Percentiles rank a stretch among this genome's conserved stretches.
Conservation (phyloP, 2,329 filamentous ascomycete species). For the Aspergillus sclerotialis region DNA sequence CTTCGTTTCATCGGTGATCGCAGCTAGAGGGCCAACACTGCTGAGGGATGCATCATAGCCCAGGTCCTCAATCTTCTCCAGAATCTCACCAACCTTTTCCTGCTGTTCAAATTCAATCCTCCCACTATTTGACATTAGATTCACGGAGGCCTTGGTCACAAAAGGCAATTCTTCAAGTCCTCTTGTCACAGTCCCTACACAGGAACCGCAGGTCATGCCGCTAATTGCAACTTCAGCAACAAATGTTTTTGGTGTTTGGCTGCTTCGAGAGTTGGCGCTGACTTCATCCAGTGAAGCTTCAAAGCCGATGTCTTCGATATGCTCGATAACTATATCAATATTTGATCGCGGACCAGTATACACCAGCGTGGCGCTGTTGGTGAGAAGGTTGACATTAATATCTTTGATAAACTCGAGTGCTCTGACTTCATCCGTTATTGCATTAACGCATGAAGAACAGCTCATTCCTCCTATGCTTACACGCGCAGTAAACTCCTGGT, state of each 20-base stretch:
- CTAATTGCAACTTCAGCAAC: constrained; percentile 44
- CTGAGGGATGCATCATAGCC: constrained; percentile 61
- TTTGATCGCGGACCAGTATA: constrained; percentile 45
- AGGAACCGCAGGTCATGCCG: constrained; percentile 55
- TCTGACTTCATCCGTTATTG: constrained; percentile 54
- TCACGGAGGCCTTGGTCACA: constrained; percentile 43
- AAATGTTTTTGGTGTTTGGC: constrained; percentile 12
- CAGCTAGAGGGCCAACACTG: constrained; percentile 24
- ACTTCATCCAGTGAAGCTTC: constrained; percentile 38
- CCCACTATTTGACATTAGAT: constrained; percentile 45
- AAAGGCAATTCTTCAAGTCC: constrained; percentile 41
- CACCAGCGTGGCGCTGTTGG: constrained; percentile 58
- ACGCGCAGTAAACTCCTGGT: constrained; percentile 19
- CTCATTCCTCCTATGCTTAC: constrained; percentile 64
- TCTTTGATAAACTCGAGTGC: constrained; percentile 53
- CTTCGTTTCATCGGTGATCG: constrained; percentile 23
- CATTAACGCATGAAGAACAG: constrained; percentile 61
- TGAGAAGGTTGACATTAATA: constrained; percentile 57
- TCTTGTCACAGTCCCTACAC: constrained; percentile 43
- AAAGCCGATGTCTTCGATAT: constrained; percentile 45
- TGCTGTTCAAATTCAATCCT: constrained; percentile 43
- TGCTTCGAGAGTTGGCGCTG: constrained; percentile 4
- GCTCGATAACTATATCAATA: constrained; percentile 40
- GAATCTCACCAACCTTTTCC: constrained; percentile 38
- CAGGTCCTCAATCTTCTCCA: constrained; percentile 48